Percentiles rank a stretch among this genome's conserved stretches.
phyloP scores from a whole-genome alignment of 192 early-diverging fungal species.

The Umbelopsis isabellina region DNA sequence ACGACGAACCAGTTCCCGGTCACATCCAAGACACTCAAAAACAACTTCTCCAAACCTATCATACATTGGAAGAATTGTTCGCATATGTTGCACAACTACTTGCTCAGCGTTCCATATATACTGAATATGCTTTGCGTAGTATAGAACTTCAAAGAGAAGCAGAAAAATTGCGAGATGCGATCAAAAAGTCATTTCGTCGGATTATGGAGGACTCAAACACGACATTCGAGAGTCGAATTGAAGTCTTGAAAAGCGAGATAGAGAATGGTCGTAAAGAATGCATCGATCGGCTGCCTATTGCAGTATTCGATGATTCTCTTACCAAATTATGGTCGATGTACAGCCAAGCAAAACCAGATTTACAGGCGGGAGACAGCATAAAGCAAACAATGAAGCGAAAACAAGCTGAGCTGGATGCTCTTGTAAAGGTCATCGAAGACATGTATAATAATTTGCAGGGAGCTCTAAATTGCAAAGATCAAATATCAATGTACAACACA shows the following conservation, averaged over 20 bases:
- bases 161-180: slow-evolving; percentile 31
- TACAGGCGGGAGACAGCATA: background rate
- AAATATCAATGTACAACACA: background rate
- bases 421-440: background rate
- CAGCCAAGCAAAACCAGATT: background rate
- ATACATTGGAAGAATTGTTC: slow-evolving; percentile 15
- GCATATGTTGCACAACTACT: slow-evolving; percentile 30
- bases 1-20: slow-evolving; percentile 12
- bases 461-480: background rate
- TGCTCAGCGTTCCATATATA: slow-evolving; percentile 30
- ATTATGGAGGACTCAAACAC: slow-evolving; percentile 32
- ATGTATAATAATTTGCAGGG: background rate
- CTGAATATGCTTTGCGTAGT: slow-evolving; percentile 33
- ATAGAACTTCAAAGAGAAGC: slow-evolving; percentile 36
- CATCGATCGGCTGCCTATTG: slow-evolving; percentile 22
- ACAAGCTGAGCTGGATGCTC: background rate
- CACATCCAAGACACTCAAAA: slow-evolving; percentile 26
- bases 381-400: background rate
- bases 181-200: slow-evolving; percentile 28
- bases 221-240: slow-evolving; percentile 19
- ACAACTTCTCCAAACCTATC: slow-evolving; percentile 23
- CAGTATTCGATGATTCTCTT: slow-evolving; percentile 18
- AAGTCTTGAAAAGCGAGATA: slow-evolving; percentile 16
- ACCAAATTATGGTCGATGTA: background rate
- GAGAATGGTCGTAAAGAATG: slow-evolving; percentile 27